Evolutionary conservation across 805 yeast genomes (phyloP).

Genomic region (Zygotorulaspora chibaensis): DNA sequence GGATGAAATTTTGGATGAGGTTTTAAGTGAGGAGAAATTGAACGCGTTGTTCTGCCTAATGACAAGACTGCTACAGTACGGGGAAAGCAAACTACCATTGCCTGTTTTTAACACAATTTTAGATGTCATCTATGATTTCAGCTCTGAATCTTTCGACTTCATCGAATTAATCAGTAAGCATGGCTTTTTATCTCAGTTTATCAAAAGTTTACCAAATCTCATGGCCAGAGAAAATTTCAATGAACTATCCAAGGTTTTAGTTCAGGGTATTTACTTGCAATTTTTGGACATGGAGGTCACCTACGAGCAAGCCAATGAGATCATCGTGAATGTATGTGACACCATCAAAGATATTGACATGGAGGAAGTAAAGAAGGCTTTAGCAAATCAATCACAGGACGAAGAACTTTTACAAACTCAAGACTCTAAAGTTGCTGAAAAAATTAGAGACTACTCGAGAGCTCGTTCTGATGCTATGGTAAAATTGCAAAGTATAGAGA

Average conservation of each 20-base stretch:
- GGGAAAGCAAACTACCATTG: slow-evolving; percentile 34
- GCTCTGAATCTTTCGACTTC: slow-evolving; percentile 55
- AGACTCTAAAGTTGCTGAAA: slow-evolving; percentile 23
- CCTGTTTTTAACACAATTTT: slow-evolving; percentile 49
- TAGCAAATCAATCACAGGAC: slow-evolving; percentile 16
- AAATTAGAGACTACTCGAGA: slow-evolving; percentile 37
- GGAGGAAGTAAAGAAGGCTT: slow-evolving; percentile 28
- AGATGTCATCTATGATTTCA: slow-evolving; percentile 57
- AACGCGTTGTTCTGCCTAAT: slow-evolving; percentile 27
- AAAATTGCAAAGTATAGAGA: slow-evolving; percentile 60
- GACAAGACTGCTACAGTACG: slow-evolving; percentile 29
- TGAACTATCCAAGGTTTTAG: slow-evolving; percentile 34
- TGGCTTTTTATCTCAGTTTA: slow-evolving; percentile 16
- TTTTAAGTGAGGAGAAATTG: slow-evolving; percentile 30
- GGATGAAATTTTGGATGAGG: slow-evolving; percentile 50
- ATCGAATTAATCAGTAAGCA: slow-evolving; percentile 31
- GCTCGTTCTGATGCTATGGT: slow-evolving; percentile 45
- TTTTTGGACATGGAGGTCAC: slow-evolving; percentile 31
- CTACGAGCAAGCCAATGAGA: slow-evolving; percentile 20
- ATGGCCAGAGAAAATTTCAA: slow-evolving; percentile 21
- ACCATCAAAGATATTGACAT: slow-evolving; percentile 35
- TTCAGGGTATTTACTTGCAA: slow-evolving; percentile 40
- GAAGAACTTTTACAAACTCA: slow-evolving; percentile 16
- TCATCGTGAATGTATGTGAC: slow-evolving; percentile 23
- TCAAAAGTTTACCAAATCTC: slow-evolving; percentile 16